Evolutionary conservation across 441 rosid genomes (phyloP).

Genomic region (Adansonia madagascariensis): DNA sequence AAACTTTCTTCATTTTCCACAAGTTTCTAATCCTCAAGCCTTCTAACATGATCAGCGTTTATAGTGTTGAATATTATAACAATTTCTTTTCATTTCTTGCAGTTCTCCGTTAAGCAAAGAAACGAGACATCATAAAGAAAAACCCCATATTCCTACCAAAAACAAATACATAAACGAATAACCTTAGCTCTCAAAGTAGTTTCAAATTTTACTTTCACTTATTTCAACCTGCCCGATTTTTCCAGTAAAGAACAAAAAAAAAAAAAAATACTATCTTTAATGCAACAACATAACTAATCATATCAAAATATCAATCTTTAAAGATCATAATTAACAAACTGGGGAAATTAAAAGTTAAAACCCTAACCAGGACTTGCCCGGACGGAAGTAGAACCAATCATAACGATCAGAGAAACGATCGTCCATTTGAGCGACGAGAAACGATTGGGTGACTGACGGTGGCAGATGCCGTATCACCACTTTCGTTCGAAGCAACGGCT

Average conservation of each 20-base stretch:
- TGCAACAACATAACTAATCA: no score
- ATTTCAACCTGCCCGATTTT: background rate
- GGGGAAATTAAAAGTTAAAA: constrained; percentile 18
- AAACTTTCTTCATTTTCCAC: background rate
- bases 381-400: constrained; percentile 53
- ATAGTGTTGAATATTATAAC: background rate
- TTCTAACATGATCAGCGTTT: background rate
- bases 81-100: background rate
- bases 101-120: background rate
- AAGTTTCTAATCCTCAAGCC: background rate
- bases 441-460: constrained; percentile 59
- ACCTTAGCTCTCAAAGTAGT: background rate
- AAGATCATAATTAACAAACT: background rate
- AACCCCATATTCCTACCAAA: background rate
- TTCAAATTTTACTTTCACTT: background rate
- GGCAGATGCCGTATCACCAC: constrained; percentile 70
- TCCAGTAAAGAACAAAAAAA: background rate
- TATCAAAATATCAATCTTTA: no score
- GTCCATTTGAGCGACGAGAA: constrained; percentile 56
- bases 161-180: background rate
- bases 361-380: constrained; percentile 57
- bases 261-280: background rate
- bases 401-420: constrained; percentile 57
- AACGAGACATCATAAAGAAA: background rate
- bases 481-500: constrained; percentile 51